Percentiles rank a stretch among this genome's conserved stretches.
Evolutionary conservation across 805 yeast genomes (phyloP).

Genomic region (Starmerella bombi): DNA sequence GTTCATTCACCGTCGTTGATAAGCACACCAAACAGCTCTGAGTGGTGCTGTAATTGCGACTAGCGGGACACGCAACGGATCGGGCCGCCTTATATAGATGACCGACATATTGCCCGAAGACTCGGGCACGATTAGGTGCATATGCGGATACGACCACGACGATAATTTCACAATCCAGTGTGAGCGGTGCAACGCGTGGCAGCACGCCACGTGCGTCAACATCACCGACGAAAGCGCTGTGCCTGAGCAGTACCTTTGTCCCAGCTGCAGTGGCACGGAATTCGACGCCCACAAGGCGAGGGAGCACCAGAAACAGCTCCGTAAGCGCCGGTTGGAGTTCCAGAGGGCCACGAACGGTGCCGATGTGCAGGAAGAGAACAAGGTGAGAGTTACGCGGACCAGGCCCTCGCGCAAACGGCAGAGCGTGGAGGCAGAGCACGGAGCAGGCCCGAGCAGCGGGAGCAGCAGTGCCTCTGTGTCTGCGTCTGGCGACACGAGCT

Average conservation of each 20-base stretch:
- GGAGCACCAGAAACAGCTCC: conserved; percentile 28
- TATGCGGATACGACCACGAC: conserved; percentile 78
- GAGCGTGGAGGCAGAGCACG: conserved; percentile 1
- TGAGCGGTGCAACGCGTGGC: conserved; percentile 87
- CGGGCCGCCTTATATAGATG: too few relatives aligned
- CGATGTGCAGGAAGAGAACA: conserved; percentile 6
- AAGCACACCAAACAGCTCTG: too few relatives aligned
- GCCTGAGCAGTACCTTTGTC: conserved; percentile 74
- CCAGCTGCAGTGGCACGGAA: conserved; percentile 50
- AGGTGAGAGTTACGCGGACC: not conserved
- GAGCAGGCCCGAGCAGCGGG: not conserved
- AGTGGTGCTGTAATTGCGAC: too few relatives aligned
- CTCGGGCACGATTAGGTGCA: conserved; percentile 76
- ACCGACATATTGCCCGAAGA: conserved; percentile 34
- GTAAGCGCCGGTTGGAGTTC: conserved; percentile 7
- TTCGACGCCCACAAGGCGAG: conserved; percentile 35
- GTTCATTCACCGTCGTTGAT: too few relatives aligned
- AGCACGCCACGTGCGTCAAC: conserved; percentile 83
- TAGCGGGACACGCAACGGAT: too few relatives aligned
- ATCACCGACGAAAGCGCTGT: conserved; percentile 57
- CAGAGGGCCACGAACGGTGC: conserved; percentile 1
- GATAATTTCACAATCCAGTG: conserved; percentile 94
- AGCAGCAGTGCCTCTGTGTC: too few relatives aligned
- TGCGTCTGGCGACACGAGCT: not conserved
- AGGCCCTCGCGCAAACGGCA: conserved; percentile 7